These are phyloP conservation scores for Psilocybe cyanescens DNA, from an alignment of 768 basidiomycete genomes.

Conservation along the genomic window DNA sequence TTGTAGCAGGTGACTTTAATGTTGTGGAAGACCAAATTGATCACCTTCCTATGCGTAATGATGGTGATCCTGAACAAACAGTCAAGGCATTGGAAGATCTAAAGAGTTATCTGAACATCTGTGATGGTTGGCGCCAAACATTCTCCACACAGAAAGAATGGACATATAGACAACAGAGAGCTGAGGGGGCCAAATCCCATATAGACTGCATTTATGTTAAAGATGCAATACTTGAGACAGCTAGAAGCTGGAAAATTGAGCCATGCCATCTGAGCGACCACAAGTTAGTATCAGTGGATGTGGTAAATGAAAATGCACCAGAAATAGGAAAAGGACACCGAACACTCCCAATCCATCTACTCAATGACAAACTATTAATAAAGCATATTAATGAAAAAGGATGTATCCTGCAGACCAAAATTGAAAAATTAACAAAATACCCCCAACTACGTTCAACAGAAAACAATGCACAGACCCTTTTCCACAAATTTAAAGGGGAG, in stretches of 20 bases:
- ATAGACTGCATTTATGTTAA: conserved; percentile 39
- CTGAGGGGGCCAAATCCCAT: conserved; percentile 24
- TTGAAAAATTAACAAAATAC: too few species aligned
- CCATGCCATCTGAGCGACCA: conserved; percentile 32
- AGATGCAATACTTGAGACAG: conserved; percentile 2
- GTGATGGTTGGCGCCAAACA: conserved; percentile 37
- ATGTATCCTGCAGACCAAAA: too few species aligned
- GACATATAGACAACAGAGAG: conserved; percentile 28
- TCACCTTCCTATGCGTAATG: conserved; percentile 25
- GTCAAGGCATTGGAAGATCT: conserved; percentile 24
- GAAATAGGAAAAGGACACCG: conserved; percentile 34
- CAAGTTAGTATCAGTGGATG: conserved; percentile 25
- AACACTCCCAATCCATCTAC: conserved; percentile 23
- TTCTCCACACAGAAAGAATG: conserved; percentile 25
- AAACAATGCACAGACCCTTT: too few species aligned
- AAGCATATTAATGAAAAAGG: too few species aligned
- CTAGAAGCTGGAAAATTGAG: conserved; percentile 29
- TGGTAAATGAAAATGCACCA: conserved; percentile 25
- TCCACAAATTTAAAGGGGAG: too few species aligned
- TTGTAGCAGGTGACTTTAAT: conserved; percentile 47
- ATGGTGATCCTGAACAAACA: conserved; percentile 16
- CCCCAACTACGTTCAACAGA: too few species aligned
- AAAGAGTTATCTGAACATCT: conserved; percentile 17
- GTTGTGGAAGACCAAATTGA: conserved; percentile 41
- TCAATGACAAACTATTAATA: too few species aligned